phyloP scores from a whole-genome alignment of 805 yeast species.

The Saccharomycopsis sp. region DNA sequence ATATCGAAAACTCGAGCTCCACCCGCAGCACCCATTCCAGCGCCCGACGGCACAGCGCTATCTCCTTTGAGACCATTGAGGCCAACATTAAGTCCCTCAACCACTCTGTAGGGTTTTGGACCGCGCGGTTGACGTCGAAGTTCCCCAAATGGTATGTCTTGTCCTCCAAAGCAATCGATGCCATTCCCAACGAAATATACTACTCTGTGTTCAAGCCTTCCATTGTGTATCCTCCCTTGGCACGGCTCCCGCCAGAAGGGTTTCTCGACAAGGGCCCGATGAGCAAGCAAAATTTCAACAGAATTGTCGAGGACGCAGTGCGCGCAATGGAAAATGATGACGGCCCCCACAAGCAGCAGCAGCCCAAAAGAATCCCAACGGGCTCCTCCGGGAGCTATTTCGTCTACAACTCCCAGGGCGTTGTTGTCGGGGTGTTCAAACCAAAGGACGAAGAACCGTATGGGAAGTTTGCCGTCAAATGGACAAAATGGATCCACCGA shows the following conservation, averaged over 20 bases:
- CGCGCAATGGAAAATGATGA: conserved; percentile 37
- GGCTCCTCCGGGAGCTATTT: conserved; percentile 72
- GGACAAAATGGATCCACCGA: conserved; percentile 73
- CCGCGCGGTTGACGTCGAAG: conserved; percentile 19
- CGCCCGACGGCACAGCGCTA: neutral
- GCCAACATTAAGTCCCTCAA: conserved; percentile 1
- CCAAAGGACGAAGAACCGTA: conserved; percentile 79
- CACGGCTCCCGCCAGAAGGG: conserved; percentile 26
- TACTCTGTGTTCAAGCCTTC: conserved; percentile 46
- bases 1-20: too few species aligned
- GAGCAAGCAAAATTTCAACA: conserved; percentile 29
- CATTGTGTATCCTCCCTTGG: conserved; percentile 26
- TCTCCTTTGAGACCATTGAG: neutral
- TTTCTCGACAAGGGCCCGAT: conserved; percentile 25
- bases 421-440: conserved; percentile 54
- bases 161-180: conserved; percentile 19
- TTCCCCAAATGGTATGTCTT: conserved; percentile 25
- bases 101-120: conserved; percentile 25
- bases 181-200: conserved; percentile 36
- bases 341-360: conserved; percentile 24
- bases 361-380: conserved; percentile 46
- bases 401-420: conserved; percentile 31
- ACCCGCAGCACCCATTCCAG: too few species aligned
- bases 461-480: conserved; percentile 68
- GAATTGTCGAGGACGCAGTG: conserved; percentile 35